Conservation (phyloP, 805 yeast species). For the Schwanniomyces pseudopolymorphus region DNA sequence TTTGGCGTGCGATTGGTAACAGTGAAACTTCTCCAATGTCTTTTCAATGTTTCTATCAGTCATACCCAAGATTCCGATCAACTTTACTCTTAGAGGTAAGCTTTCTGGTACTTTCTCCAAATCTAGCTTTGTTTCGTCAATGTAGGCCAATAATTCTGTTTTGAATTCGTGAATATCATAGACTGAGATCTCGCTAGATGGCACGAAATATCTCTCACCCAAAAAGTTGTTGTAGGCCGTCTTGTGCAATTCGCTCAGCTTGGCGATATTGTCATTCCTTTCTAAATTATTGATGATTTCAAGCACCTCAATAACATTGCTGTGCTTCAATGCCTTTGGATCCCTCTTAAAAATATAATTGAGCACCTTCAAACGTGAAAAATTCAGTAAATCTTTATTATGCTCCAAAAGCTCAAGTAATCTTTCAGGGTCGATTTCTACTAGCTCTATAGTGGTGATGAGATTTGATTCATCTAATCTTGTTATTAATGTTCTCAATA, state of each 20-base stretch:
- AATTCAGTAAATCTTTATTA: background rate
- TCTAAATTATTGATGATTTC: background rate
- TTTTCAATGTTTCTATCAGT: slow-evolving; percentile 24
- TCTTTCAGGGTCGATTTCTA: background rate
- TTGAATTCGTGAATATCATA: background rate
- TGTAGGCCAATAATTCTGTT: slow-evolving; percentile 14
- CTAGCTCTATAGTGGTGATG: background rate
- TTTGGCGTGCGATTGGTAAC: slow-evolving; percentile 37
- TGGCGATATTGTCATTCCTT: background rate
- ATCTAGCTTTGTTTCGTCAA: slow-evolving; percentile 24
- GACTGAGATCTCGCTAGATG: background rate
- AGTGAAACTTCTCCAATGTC: slow-evolving; percentile 38
- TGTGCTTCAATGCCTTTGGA: slow-evolving; percentile 4
- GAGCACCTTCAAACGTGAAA: slow-evolving; percentile 12
- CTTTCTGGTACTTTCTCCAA: slow-evolving; percentile 25
- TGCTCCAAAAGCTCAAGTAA: background rate
- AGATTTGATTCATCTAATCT: slow-evolving; percentile 6
- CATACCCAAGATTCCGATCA: slow-evolving; percentile 35
- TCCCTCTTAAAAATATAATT: slow-evolving; percentile 9
- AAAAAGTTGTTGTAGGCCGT: background rate
- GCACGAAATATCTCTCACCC: background rate
- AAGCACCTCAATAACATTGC: background rate
- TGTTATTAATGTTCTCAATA: slow-evolving; percentile 5
- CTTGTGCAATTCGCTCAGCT: slow-evolving; percentile 1
- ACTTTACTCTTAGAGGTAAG: slow-evolving; percentile 27